Percentiles rank a stretch among this genome's conserved stretches.
Conservation (phyloP, 2,329 filamentous ascomycete species). For the Aspergillus pseudonomiae region DNA sequence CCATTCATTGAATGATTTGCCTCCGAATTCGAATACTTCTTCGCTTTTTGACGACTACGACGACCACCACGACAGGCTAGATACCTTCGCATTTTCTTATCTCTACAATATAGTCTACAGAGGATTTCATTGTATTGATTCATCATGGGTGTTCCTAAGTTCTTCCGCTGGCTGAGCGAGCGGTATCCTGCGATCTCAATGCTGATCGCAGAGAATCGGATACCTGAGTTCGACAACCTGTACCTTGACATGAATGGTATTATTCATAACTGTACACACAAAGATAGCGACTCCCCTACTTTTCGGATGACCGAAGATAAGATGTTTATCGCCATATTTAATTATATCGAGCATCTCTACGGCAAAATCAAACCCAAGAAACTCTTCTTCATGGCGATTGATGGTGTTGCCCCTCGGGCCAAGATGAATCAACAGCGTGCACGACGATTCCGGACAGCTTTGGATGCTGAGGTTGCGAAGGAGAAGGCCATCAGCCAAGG, state of each 20-base stretch:
- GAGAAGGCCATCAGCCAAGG: constrained; percentile 91
- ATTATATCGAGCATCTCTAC: constrained; percentile 98
- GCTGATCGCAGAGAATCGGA: constrained; percentile 96
- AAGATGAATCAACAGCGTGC: constrained; percentile 99
- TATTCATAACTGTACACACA: constrained; percentile 99
- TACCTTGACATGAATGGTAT: constrained; percentile 95
- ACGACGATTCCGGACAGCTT: constrained; percentile 88
- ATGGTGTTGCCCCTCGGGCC: constrained; percentile 93
- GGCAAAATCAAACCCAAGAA: constrained; percentile 98
- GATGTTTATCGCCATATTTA: constrained; percentile 99
- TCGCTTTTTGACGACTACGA: constrained; percentile 26
- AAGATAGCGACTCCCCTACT: constrained; percentile 87
- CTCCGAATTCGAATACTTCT: constrained; percentile 25
- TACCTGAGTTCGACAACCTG: constrained; percentile 97
- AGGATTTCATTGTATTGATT: constrained; percentile 21
- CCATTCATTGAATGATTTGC: constrained; percentile 19
- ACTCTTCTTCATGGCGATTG: constrained; percentile 99
- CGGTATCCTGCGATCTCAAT: constrained; percentile 98
- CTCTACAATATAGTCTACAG: constrained; percentile 15
- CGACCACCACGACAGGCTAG: constrained; percentile 20
- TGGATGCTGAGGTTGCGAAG: constrained; percentile 85
- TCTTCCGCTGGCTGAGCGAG: constrained; percentile 99
- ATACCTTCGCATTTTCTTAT: constrained; percentile 12
- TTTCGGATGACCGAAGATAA: constrained; percentile 95
- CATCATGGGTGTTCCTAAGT: constrained; percentile 75